These are phyloP conservation scores for Citrus sp. DNA, from an alignment of 345 rosid species.

Conservation along the genomic window DNA sequence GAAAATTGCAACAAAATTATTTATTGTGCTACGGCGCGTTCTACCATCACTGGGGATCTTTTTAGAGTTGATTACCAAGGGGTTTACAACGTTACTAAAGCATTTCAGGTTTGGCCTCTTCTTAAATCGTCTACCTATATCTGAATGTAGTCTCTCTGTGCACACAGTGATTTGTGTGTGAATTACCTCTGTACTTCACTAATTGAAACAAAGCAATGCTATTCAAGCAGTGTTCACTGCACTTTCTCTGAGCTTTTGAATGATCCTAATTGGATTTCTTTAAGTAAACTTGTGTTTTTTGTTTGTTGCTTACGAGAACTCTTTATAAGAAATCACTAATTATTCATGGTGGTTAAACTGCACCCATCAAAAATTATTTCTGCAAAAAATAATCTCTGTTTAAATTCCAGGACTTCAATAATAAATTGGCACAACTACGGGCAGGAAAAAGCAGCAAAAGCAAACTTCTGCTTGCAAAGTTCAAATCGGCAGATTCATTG, in stretches of 20 bases:
- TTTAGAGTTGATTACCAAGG: constrained; percentile 85
- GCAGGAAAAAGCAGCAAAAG: constrained; percentile 96
- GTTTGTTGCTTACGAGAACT: background rate
- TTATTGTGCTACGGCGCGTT: constrained; percentile 94
- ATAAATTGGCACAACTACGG: constrained; percentile 75
- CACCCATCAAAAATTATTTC: background rate
- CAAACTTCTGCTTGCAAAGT: constrained; percentile 87
- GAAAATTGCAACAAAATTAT: constrained; percentile 89
- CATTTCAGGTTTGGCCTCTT: constrained; percentile 58
- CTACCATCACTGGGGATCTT: constrained; percentile 83
- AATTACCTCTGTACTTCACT: background rate
- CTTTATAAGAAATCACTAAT: background rate
- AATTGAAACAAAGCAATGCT: background rate
- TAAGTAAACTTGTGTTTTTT: background rate
- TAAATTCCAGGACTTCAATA: constrained; percentile 67
- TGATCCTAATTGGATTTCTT: background rate
- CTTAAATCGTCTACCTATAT: background rate
- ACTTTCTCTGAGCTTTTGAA: background rate
- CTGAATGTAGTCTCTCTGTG: background rate
- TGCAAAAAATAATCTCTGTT: background rate
- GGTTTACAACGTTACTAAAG: constrained; percentile 84
- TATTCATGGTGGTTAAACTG: background rate
- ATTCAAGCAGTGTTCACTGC: background rate
- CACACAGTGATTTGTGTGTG: background rate
- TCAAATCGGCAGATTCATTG: constrained; percentile 64